Percentiles rank a stretch among this genome's conserved stretches.
phyloP scores from a whole-genome alignment of 2,329 filamentous ascomycete species.

The Penicillium sp. region DNA sequence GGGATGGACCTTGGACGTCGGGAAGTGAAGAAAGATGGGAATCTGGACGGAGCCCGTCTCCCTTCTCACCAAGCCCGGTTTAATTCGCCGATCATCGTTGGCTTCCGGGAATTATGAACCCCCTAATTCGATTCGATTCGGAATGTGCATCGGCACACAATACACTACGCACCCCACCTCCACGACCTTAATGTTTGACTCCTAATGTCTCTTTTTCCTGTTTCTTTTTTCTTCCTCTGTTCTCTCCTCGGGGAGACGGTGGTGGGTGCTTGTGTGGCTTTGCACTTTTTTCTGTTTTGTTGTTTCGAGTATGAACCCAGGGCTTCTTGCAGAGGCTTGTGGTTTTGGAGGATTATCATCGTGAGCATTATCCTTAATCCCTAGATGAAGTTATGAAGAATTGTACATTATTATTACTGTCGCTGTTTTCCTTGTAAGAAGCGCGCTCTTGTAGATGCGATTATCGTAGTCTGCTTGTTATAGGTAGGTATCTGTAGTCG shows the following conservation, averaged over 20 bases:
- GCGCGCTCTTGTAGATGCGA: neutral
- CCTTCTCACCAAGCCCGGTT: neutral
- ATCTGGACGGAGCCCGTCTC: slow-evolving; percentile 28
- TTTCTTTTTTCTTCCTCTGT: slow-evolving; percentile 2
- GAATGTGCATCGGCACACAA: slow-evolving; percentile 3
- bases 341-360: slow-evolving; percentile 21
- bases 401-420: slow-evolving; percentile 28
- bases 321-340: neutral
- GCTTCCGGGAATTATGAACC: slow-evolving; percentile 24
- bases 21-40: slow-evolving; percentile 7
- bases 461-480: neutral
- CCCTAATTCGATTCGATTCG: slow-evolving; percentile 16
- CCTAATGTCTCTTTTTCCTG: slow-evolving; percentile 14
- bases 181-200: slow-evolving; percentile 19
- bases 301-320: neutral
- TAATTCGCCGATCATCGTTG: slow-evolving; percentile 22
- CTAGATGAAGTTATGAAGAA: slow-evolving; percentile 34
- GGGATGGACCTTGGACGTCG: slow-evolving; percentile 12
- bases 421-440: neutral
- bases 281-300: neutral
- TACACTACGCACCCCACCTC: slow-evolving; percentile 9
- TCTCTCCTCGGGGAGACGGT: neutral
- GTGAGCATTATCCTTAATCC: slow-evolving; percentile 34
- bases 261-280: slow-evolving; percentile 7
- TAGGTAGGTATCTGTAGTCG: too few relatives aligned